Base-by-base conservation (phyloP, 257 asterid species). In the Fraxinus cuspidata region DNA sequence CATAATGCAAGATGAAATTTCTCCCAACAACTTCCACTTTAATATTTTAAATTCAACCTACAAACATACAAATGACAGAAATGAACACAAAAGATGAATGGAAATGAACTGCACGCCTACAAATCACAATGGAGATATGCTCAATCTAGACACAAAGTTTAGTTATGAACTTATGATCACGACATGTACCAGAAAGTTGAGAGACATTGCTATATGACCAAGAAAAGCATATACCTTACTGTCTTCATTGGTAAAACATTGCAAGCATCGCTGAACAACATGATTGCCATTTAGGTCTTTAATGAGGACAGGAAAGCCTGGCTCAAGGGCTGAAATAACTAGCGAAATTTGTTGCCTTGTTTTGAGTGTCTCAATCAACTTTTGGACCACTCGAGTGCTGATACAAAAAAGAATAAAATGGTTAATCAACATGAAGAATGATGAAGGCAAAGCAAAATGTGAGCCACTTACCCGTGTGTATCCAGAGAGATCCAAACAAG, bases 311-410 rank as follows among this genome's bases (percentile, higher is more conserved):
- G 93, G 94, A 81, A 96, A 96, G 73, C 97, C 95, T 9, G 98
- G 96, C 80, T 96, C 98, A 32, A 96, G 94, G 53, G 97, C 92
- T 28, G 92, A 90, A 82, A 90, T 82, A 77, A 93, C 89, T 13
- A 89, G 78, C 71, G 85, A 84, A 70, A 87, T 88, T 63, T 96
- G 97, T 79, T 90, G 89, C 81, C 87, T 85, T 1, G 91, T 88
- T 72, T 85, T 89, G 53, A 96, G 91, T 2, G 97, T 90, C 89
- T 93, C 98, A 56, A 96, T 88, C 89, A 96, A 84, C 90, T 96
- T 93, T 79, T 96, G 99, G 29, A 96, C 97, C 82, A 94, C 99
- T 51, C 98, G 91, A 35, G 99, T 96, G 77, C 99, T 96, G 87
- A 83, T 78, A 65, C 79, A 77, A 77, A 42, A 73, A 81, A 32